Base-by-base conservation (phyloP, 495 filamentous ascomycete genomes). In the Aspergillus kassunensis region DNA sequence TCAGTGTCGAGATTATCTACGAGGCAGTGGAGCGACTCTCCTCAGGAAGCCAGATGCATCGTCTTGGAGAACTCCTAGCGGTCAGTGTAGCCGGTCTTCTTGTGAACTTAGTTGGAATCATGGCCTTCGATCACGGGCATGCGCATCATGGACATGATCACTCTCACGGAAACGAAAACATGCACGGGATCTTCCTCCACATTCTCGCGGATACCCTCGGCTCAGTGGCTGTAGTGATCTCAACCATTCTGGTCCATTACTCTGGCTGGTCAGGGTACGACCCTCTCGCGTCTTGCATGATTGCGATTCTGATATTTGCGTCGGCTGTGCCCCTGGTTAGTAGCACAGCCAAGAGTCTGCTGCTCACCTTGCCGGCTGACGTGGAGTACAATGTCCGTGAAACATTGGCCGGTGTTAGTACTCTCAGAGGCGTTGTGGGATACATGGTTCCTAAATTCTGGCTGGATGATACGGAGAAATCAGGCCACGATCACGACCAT, bases 151-250 rank as follows among this genome's bases (percentile, higher is more conserved):
- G 70, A 15, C 80, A 82, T 58, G 70, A 64, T 33, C 87, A 70
- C 56, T 61, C 54, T 51, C 89, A 95, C 65, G 88, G 88, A 48
- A 96, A 95, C 64, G 95, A 99, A 60, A 99, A 99, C 61, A 97
- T 98, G 95, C 84, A 91, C 54, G 93, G 93, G n/a, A 97, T 99
- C 54, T 99, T 92, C 72, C 73, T 99, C 8, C 93, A 99, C 60
- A 88, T 99, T 48, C 75, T 97, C 4, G 95, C 92, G 8, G 93
- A 99, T 64, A 95, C 95, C 0, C 82, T 97, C 16, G 93, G 93
- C 11, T 96, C 90, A 30, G 88, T 91, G 13, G 91, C 91, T 11
- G 93, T 99, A 39, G 95, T 99, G 48, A 83, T 92, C 36, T 96
- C 90, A 10, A 97, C 93, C 4, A 71, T 89, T 0, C 76, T 96